Percentiles rank a stretch among this genome's conserved stretches.
phyloP scores from a whole-genome alignment of 306 rosid genomes.

The Crotalaria pallida region DNA sequence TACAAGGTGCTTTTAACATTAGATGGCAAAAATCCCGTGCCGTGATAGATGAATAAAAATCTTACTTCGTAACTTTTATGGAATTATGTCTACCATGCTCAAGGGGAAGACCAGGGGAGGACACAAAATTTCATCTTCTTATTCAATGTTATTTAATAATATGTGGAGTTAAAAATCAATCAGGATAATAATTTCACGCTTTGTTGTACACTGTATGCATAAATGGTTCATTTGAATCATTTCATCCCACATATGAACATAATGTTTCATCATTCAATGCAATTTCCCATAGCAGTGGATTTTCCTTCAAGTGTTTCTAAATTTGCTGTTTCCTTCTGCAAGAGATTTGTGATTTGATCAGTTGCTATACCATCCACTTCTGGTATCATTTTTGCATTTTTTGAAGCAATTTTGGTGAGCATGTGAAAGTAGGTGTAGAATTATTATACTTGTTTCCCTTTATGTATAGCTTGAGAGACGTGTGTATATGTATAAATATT shows the following conservation, averaged over 20 bases:
- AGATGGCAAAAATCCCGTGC: slow-evolving; percentile 27
- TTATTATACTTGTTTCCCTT: background rate
- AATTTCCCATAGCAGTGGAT: background rate
- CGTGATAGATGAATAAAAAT: background rate
- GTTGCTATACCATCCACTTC: background rate
- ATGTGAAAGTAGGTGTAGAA: background rate
- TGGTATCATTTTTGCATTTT: background rate
- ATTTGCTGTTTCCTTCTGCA: background rate
- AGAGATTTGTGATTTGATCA: background rate
- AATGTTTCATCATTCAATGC: background rate
- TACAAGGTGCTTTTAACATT: slow-evolving; percentile 83
- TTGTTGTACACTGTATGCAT: background rate
- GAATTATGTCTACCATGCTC: background rate
- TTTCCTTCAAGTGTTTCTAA: background rate
- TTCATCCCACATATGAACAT: background rate
- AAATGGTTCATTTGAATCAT: slow-evolving; percentile 5
- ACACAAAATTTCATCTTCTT: background rate
- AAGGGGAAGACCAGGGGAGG: slow-evolving; percentile 7
- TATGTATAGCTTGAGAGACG: background rate
- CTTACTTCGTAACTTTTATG: slow-evolving; percentile 18
- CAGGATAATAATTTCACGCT: slow-evolving; percentile 1
- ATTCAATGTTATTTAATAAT: slow-evolving; percentile 16
- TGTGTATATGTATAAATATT: too few species aligned
- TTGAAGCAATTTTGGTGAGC: background rate
- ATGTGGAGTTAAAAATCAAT: slow-evolving; percentile 3